A percentile compares a stretch with the other conserved stretches of the same genome.
These are phyloP conservation scores for Cladophialophora carrionii DNA, from an alignment of 2,329 filamentous ascomycete genomes.

Conservation along the genomic window DNA sequence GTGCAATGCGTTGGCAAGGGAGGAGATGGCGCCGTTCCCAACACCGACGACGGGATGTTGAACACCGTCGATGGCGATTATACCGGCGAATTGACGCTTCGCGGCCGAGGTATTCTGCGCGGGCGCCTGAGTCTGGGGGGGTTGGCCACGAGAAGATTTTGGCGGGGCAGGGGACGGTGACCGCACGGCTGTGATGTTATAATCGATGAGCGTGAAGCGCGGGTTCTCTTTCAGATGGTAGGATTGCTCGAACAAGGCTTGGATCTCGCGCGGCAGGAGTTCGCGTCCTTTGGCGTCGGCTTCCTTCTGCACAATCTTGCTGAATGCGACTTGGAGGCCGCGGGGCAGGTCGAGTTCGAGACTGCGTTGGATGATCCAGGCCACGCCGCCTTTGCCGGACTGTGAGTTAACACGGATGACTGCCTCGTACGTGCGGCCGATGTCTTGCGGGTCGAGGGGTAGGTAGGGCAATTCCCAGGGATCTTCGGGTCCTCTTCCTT, in stretches of 20 bases:
- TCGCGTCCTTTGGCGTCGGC: conserved; percentile 83
- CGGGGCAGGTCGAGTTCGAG: conserved; percentile 91
- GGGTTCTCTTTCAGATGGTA: conserved; percentile 85
- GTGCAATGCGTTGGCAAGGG: conserved; percentile 78
- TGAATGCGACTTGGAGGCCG: conserved; percentile 88
- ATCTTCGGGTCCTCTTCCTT: conserved; percentile 63
- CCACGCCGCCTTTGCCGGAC: conserved; percentile 89
- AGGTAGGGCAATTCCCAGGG: conserved; percentile 88
- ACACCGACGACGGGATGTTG: conserved; percentile 79
- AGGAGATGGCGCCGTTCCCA: conserved; percentile 89
- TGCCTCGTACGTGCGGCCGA: conserved; percentile 95
- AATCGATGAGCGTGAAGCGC: conserved; percentile 84
- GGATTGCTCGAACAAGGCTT: conserved; percentile 80
- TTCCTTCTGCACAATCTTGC: conserved; percentile 78
- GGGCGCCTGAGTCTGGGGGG: conserved; percentile 44
- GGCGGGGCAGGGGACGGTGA: conserved; percentile 72
- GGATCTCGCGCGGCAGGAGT: conserved; percentile 80
- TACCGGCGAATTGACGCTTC: conserved; percentile 79
- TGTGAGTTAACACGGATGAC: conserved; percentile 98
- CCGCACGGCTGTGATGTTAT: conserved; percentile 84
- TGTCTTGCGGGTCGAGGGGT: conserved; percentile 88
- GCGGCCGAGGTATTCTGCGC: conserved; percentile 70
- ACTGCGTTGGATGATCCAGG: conserved; percentile 89
- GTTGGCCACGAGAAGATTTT: conserved; percentile 62
- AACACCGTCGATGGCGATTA: conserved; percentile 77